Conservation (phyloP, 2,329 filamentous ascomycete species). For the Beauveria brongniartii region DNA sequence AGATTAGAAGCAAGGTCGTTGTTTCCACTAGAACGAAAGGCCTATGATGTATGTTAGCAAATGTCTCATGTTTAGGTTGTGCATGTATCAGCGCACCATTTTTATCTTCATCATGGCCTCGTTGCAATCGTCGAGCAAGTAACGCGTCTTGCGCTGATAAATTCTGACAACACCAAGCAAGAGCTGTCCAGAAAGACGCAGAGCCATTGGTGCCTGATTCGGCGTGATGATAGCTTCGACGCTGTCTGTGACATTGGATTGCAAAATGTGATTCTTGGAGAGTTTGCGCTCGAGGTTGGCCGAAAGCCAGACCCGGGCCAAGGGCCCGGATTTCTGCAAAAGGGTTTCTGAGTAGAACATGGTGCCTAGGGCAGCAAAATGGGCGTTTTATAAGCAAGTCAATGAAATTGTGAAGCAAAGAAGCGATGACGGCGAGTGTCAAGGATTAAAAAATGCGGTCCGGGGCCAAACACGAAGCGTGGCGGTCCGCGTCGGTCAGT, state of each 20-base stretch:
- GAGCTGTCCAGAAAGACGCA: constrained; percentile 88
- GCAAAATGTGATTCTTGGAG: constrained; percentile 90
- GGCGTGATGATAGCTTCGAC: constrained; percentile 92
- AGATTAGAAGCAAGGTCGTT: constrained; percentile 86
- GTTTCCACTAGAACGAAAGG: constrained; percentile 88
- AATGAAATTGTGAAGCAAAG: neutral
- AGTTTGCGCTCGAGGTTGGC: constrained; percentile 98
- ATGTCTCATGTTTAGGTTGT: neutral
- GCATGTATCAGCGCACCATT: constrained; percentile 57
- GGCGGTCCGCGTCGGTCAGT: constrained; percentile 9
- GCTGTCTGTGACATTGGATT: constrained; percentile 90
- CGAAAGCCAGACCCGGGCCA: constrained; percentile 96
- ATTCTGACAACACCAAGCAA: constrained; percentile 94
- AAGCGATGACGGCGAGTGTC: neutral
- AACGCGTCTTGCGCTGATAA: constrained; percentile 94
- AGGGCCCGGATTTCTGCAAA: constrained; percentile 89
- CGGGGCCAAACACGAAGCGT: constrained; percentile 8
- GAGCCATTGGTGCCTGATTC: constrained; percentile 86
- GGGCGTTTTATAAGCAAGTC: constrained; percentile 1
- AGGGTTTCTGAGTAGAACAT: constrained; percentile 99
- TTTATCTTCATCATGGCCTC: constrained; percentile 97
- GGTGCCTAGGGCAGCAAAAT: constrained; percentile 22
- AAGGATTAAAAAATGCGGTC: neutral
- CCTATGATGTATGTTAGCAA: constrained; percentile 46
- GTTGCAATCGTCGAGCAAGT: constrained; percentile 93